Percentiles rank a stretch among this genome's conserved stretches.
phyloP scores from a whole-genome alignment of 768 basidiomycete genomes.

The Lentinula sp. region DNA sequence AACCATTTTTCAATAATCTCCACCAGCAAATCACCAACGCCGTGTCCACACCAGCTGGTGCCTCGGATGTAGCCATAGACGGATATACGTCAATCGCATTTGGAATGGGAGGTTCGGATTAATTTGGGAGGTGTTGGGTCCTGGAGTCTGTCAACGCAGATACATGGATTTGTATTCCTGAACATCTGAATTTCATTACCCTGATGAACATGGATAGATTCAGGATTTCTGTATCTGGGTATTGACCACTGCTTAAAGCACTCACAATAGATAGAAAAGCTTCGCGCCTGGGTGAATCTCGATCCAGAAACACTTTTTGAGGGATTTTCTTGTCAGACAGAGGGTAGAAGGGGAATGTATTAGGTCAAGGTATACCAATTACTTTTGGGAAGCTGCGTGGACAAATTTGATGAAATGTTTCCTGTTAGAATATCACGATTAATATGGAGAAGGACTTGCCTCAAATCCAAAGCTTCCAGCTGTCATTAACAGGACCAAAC shows the following conservation, averaged over 20 bases:
- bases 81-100: constrained; percentile 90
- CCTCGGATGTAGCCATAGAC: constrained; percentile 94
- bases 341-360: constrained; percentile 88
- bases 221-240: constrained; percentile 94
- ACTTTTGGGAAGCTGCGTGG: constrained; percentile 98
- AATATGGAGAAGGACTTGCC: constrained; percentile 32
- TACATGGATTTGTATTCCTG: constrained; percentile 91
- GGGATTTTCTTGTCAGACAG: constrained; percentile 83
- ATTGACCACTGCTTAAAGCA: constrained; percentile 95
- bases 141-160: constrained; percentile 91
- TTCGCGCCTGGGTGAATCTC: constrained; percentile 99
- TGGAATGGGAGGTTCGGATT: constrained; percentile 72
- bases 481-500: constrained; percentile 94
- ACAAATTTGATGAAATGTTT: constrained; percentile 99
- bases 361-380: constrained; percentile 94
- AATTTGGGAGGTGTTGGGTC: constrained; percentile 89
- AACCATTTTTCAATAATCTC: constrained; percentile 60
- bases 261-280: constrained; percentile 96
- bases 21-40: constrained; percentile 87
- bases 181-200: constrained; percentile 99
- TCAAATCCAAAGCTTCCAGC: constrained; percentile 98
- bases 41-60: constrained; percentile 77
- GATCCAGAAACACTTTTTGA: constrained; percentile 99
- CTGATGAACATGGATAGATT: constrained; percentile 95
- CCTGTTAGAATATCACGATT: constrained; percentile 39